Percentiles rank a stretch among this genome's conserved stretches.
These are phyloP conservation scores for Neckera pumila DNA, from an alignment of 225 moss, liverwort and hornwort species.

Conservation along the genomic window DNA sequence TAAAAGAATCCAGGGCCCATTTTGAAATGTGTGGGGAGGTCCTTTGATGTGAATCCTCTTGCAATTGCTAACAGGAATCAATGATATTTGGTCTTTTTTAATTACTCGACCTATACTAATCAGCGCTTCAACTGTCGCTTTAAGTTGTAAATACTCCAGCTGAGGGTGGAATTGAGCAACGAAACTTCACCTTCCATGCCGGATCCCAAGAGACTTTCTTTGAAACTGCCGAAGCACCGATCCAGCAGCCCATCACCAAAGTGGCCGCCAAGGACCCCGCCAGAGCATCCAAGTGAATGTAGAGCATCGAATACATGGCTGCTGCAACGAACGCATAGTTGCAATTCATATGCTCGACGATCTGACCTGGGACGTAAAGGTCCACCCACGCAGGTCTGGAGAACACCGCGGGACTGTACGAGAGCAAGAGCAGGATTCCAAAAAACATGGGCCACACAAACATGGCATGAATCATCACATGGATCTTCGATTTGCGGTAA, in stretches of 20 bases:
- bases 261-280: constrained; percentile 26
- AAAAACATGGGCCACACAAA: constrained; percentile 45
- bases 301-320: constrained; percentile 14
- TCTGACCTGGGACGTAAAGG: neutral
- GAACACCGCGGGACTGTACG: constrained; percentile 8
- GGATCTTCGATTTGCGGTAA: constrained; percentile 27
- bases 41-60: neutral
- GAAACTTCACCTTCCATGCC: constrained; percentile 20
- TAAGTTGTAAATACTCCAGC: neutral
- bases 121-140: too few relatives aligned
- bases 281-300: constrained; percentile 10
- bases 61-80: neutral
- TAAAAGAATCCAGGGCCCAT: too few relatives aligned
- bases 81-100: neutral
- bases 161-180: neutral
- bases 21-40: too few relatives aligned
- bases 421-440: constrained; percentile 23
- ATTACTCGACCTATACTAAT: neutral
- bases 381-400: constrained; percentile 11
- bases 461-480: constrained; percentile 34
- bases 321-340: constrained; percentile 32
- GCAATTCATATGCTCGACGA: constrained; percentile 12
- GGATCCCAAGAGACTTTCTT: constrained; percentile 15
- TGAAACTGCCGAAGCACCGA: constrained; percentile 10
- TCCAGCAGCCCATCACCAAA: constrained; percentile 23